Percentiles rank a stretch among this genome's conserved stretches.
These are phyloP conservation scores for Malassezia nana DNA, from an alignment of 1,284 basidiomycete species.

Conservation along the genomic window DNA sequence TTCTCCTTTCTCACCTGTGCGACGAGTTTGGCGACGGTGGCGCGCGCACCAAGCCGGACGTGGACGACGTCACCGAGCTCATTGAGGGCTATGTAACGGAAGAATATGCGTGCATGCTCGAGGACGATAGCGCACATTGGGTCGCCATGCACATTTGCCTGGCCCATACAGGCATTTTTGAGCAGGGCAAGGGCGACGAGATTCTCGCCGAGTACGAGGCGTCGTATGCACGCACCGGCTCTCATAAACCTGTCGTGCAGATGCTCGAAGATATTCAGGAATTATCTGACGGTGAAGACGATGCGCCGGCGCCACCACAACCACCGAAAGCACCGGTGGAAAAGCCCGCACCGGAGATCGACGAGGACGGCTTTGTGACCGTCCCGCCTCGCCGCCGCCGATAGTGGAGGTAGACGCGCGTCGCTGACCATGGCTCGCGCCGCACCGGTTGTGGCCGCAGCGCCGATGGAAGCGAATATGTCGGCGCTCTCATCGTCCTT, in stretches of 20 bases:
- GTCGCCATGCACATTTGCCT: conserved; percentile 33
- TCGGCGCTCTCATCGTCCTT: conserved; percentile 4
- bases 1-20: conserved; percentile 37
- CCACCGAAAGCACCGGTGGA: conserved; percentile 11
- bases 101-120: conserved; percentile 40
- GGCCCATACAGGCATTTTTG: conserved; percentile 30
- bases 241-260: conserved; percentile 12
- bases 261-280: conserved; percentile 3
- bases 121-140: conserved; percentile 34
- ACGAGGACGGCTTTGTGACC: conserved; percentile 36
- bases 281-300: conserved; percentile 19
- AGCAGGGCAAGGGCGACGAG: conserved; percentile 20
- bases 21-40: conserved; percentile 33
- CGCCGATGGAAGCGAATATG: neutral
- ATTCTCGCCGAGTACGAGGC: conserved; percentile 29
- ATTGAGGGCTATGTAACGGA: conserved; percentile 39
- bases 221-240: conserved; percentile 13
- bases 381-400: conserved; percentile 31
- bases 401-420: conserved; percentile 13
- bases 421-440: neutral
- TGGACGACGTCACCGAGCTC: conserved; percentile 39
- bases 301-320: neutral
- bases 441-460: neutral
- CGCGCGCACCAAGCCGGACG: conserved; percentile 25
- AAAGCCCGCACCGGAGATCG: conserved; percentile 19